phyloP scores from a whole-genome alignment of 371 early-diverging fungal species.

The Rhizopus sp. region DNA sequence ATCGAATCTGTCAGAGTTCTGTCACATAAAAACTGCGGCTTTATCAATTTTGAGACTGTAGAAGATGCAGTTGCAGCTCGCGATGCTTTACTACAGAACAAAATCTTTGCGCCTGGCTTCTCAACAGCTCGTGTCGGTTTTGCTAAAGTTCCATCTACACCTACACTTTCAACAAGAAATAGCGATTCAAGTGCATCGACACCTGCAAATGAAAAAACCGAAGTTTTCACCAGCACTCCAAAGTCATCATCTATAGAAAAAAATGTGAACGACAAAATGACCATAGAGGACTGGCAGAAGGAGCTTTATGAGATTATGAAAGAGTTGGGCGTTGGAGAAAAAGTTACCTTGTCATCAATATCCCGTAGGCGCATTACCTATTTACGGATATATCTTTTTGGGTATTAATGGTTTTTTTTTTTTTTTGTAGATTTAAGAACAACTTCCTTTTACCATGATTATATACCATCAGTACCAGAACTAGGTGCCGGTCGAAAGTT shows the following conservation, averaged over 20 bases:
- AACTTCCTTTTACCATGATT: conserved; percentile 51
- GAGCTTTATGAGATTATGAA: conserved; percentile 35
- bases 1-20: conserved; percentile 94
- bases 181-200: conserved; percentile 8
- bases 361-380: conserved; percentile 18
- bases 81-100: conserved; percentile 83
- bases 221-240: conserved; percentile 6
- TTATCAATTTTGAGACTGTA: conserved; percentile 89
- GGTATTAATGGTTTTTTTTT: conserved; percentile 9
- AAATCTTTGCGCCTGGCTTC: conserved; percentile 77
- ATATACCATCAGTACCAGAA: conserved; percentile 77
- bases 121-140: conserved; percentile 86
- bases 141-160: conserved; percentile 79
- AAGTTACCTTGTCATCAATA: conserved; percentile 11
- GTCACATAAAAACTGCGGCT: conserved; percentile 96
- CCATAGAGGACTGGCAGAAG: conserved; percentile 23
- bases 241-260: conserved; percentile 10
- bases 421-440: conserved; percentile 23
- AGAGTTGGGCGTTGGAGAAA: conserved; percentile 25
- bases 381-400: not conserved
- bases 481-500: conserved; percentile 63
- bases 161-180: conserved; percentile 4
- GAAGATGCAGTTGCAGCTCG: conserved; percentile 90
- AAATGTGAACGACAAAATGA: conserved; percentile 17
- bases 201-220: conserved; percentile 4